Base-by-base conservation (phyloP, 2,329 filamentous ascomycete species). In the Magnaporthiopsis incrustans region DNA sequence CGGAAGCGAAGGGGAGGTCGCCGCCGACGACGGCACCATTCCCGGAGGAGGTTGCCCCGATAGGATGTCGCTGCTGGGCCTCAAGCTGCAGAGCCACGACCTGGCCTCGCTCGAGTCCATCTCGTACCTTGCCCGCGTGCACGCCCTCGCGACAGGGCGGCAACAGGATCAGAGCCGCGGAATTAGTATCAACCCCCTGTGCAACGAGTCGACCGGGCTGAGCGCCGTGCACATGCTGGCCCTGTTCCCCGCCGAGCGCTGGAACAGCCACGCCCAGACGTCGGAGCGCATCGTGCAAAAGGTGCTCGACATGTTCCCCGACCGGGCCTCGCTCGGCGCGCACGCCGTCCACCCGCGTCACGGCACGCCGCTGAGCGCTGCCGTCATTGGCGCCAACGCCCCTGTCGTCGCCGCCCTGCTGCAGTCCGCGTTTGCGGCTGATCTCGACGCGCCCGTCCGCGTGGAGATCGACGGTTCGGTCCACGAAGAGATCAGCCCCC, bases 181-280 rank as follows among this genome's bases (percentile, higher is more conserved):
- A n/a, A 22, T 62, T 53, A 38, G 32, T 6, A 12, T 62, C 61
- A 22, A 53, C n/a, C 61, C 61, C 10, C 12, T 62, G 27, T 44
- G 32, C 57, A 57, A 61, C 35, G 11, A 38, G 22, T 30, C 66
- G 25, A 53, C 63, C 12, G 58, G 63, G 5, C 60, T 65, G 7
- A 62, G 53, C 4, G 35, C 64, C 25, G 8, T 67, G 10, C 66
- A 67, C 64, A 44, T 56, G 26, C 63, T 67, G 11, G 38, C 60
- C 6, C 12, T 30, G 30, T 25, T 58, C n/a, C 60, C 64, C 5
- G 25, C 27, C 11, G 18, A 18, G 11, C 27, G 63, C 15, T 63
- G 63, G 66, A 65, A 63, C 60, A 59, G 50, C n/a, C 66, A 65
- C 27, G 44, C 38, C 18, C 66, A 64, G 38, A 64, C 65, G 57